Percentiles rank a stretch among this genome's conserved stretches.
phyloP scores from a whole-genome alignment of 345 rosid genomes.

The Eucalyptus lansdowneana region DNA sequence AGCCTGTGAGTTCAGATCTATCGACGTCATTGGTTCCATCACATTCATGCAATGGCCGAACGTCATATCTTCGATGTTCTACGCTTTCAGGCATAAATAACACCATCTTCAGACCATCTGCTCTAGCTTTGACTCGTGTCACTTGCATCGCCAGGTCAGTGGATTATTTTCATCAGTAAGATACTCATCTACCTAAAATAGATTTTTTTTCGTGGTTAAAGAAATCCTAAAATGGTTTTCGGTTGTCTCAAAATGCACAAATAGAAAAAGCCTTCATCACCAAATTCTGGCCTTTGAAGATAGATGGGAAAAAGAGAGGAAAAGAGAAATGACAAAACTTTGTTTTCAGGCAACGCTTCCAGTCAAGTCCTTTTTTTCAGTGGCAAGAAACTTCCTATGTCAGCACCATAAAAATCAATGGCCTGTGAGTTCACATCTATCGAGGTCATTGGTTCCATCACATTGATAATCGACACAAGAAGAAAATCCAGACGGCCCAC shows the following conservation, averaged over 20 bases:
- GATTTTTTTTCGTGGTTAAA: not conserved
- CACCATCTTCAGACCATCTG: not conserved
- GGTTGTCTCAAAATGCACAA: not conserved
- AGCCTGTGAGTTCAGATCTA: not conserved
- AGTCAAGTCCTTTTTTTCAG: not conserved
- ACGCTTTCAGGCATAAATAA: not conserved
- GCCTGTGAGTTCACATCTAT: not conserved
- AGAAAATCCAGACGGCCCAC: not conserved
- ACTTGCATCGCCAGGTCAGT: not conserved
- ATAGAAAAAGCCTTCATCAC: not conserved
- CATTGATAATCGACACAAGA: not conserved
- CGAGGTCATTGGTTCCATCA: not conserved
- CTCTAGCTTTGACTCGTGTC: not conserved
- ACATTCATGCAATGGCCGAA: not conserved
- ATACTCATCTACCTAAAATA: not conserved
- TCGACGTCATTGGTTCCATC: not conserved
- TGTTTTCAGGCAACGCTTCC: not conserved
- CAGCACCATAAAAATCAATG: not conserved
- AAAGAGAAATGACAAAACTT: not conserved
- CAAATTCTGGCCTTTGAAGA: not conserved
- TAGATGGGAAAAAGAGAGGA: not conserved
- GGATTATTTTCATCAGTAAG: not conserved
- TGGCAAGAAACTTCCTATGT: not conserved
- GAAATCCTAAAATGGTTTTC: not conserved
- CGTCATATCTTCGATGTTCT: too few relatives aligned